Base-by-base conservation (phyloP, 2,329 filamentous ascomycete species). In the Alternaria ventricosa region DNA sequence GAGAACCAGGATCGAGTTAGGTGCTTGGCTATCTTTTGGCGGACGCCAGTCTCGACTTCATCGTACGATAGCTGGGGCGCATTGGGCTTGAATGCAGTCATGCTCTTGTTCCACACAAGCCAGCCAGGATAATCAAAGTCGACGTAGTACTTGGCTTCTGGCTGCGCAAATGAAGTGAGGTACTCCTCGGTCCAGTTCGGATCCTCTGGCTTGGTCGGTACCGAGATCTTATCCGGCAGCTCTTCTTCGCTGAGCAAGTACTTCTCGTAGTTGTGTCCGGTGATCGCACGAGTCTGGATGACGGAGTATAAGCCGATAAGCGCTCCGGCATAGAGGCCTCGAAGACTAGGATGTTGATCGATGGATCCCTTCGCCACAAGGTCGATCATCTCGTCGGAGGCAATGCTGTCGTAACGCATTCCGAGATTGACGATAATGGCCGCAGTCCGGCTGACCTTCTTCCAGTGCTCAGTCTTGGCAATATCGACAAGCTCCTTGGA, bases 41-140 rank as follows among this genome's bases (percentile, higher is more conserved):
- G 90, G 7, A 92, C 88, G 2, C 85, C 85, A 71, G 82, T 89
- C 79, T 99, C 96, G 0, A 92, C 83, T 13, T 92, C 89, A 73
- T 99, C 96, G 73, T 96, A 99, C 47, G 88, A 80, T 84, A 97
- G 74, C 80, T 89, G 80, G 77, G 83, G 84, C 27, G 94, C 89
- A 56, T 92, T 90, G 3, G 91, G 89, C 64, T 89, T 88, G 78
- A 90, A 94, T 0, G 91, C 96, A 13, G 89, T 90, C 84, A 98
- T 95, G 30, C 87, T 89, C 79, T 96, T 93, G 56, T 91, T 92
- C 96, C 96, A 99, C 0, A 97, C 94, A 18, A 99, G 86, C 96
- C 96, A 99, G 30, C 96, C 96, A 5, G 95, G 93, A 76, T 96
- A 92, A 76, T 98, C 95, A 58, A 89, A 88, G 76, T 99, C 96